Evolutionary conservation across 768 basidiomycete genomes (phyloP).

Genomic region (Mycena filopes): DNA sequence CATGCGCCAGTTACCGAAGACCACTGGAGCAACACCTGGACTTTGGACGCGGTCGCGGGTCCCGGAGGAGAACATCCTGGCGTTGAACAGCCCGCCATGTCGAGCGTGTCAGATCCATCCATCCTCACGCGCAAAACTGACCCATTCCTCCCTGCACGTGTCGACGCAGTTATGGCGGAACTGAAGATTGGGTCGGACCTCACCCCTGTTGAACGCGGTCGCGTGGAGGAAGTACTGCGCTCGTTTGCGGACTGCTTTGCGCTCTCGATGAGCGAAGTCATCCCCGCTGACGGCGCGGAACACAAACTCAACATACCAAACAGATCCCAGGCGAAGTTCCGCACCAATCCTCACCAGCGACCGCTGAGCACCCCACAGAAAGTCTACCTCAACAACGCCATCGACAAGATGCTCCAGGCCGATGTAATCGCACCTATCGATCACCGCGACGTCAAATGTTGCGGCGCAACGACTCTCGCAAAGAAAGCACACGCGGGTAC

Average conservation of each 20-base stretch:
- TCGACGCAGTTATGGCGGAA: too few relatives aligned
- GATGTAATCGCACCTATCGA: constrained; percentile 10
- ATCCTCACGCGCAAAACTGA: too few relatives aligned
- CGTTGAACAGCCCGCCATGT: too few relatives aligned
- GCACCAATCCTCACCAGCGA: constrained; percentile 32
- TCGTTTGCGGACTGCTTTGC: constrained; percentile 53
- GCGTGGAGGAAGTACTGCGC: constrained; percentile 24
- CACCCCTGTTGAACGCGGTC: background rate
- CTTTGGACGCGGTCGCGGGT: constrained; percentile 3
- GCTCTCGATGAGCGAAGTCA: constrained; percentile 45
- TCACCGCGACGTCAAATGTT: constrained; percentile 29
- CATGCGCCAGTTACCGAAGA: too few relatives aligned
- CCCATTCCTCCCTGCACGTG: too few relatives aligned
- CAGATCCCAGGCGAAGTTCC: background rate
- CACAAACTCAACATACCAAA: constrained; percentile 36
- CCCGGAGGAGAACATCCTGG: too few relatives aligned
- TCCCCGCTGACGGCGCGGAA: constrained; percentile 27
- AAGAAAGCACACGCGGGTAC: constrained; percentile 27
- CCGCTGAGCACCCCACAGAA: constrained; percentile 36
- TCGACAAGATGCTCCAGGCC: constrained; percentile 41
- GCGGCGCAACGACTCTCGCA: constrained; percentile 23
- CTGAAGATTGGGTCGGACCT: too few relatives aligned
- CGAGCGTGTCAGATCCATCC: too few relatives aligned
- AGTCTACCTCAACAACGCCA: constrained; percentile 29
- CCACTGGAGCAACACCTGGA: constrained; percentile 16